Evolutionary conservation across 2,329 filamentous ascomycete genomes (phyloP), one percentile per base, ranked within the genome.

Genomic region (Fusarium dimerum): DNA sequence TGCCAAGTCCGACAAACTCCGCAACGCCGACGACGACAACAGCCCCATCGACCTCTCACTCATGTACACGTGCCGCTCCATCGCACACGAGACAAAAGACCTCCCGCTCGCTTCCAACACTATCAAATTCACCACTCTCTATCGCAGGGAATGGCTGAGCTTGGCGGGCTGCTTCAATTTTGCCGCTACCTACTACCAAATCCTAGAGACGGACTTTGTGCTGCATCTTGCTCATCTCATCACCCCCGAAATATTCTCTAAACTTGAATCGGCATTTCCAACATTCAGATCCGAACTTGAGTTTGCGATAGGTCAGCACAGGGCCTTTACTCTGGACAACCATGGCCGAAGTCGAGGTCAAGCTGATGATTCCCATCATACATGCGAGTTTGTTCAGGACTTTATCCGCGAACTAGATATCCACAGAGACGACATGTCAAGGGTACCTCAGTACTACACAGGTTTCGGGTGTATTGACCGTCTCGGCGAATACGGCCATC

Each of bases 31-130:
- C 7, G 39, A 50, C 3, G 13, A 41, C 13, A n/a, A n/a, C n/a
- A n/a, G n/a, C n/a, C 34, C 18, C n/a, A 55, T 55, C 30, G 11
- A 47, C 26, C 16, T 55, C 4, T 34, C 38, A 2, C 43, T 53
- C 3, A 45, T 55, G 32, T 38, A 50, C 17, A 20, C 43, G 6
- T 50, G 52, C n/a, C 30, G n/a, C 3, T 46, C 34, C 1, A 49
- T 55, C 3, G 26, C 45, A 7, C 12, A 34, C 3, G 45, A 53
- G 5, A 43, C 42, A 34, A 45, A 30, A 11, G 10, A 45, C 15
- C 13, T 55, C 0, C 50, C 45, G 3, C n/a, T 53, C 5, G 8
- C 0, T 0, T 1, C 49, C 2, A 52, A 49, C 1, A 7, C 20
- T 3, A 12, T 55, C 15, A 45, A 45, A 0, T 52, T 55, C n/a